Conservation (phyloP, 768 basidiomycete species). For the Boletellus sp. region DNA sequence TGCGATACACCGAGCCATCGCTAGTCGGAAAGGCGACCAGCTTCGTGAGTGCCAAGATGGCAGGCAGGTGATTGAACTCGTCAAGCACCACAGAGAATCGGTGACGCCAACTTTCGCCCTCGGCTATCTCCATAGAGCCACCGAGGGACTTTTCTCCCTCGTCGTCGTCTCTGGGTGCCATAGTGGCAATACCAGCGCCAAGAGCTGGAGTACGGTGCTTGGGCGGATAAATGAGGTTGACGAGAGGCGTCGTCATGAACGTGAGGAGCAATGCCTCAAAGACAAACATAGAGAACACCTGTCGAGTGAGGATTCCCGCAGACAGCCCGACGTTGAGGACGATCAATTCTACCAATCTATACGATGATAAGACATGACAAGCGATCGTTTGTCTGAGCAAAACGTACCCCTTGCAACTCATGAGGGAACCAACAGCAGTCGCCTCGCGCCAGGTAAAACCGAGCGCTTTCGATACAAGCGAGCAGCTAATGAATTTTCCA, state of each 20-base stretch:
- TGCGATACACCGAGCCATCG: slow-evolving; percentile 2
- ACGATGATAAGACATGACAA: slow-evolving; percentile 2
- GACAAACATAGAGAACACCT: slow-evolving; percentile 95
- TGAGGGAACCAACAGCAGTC: slow-evolving; percentile 82
- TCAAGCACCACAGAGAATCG: slow-evolving; percentile 87
- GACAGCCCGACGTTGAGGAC: slow-evolving; percentile 91
- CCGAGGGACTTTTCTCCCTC: not conserved
- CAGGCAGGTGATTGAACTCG: slow-evolving; percentile 82
- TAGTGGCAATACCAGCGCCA: not conserved
- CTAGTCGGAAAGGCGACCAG: slow-evolving; percentile 52
- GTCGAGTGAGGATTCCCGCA: slow-evolving; percentile 70
- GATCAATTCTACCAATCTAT: slow-evolving; percentile 85
- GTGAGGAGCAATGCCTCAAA: slow-evolving; percentile 80
- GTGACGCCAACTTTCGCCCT: slow-evolving; percentile 17
- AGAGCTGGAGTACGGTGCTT: slow-evolving; percentile 49
- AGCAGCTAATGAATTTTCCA: slow-evolving; percentile 88
- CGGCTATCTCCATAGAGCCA: not conserved
- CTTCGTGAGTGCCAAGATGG: slow-evolving; percentile 86
- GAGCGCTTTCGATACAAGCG: slow-evolving; percentile 58
- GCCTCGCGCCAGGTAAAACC: slow-evolving; percentile 83
- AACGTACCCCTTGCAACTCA: slow-evolving; percentile 92
- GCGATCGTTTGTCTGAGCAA: not conserved
- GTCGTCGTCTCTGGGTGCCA: not conserved
- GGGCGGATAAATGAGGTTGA: slow-evolving; percentile 65
- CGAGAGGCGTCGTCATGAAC: slow-evolving; percentile 82